phyloP scores from a whole-genome alignment of 2,329 filamentous ascomycete species.

The Sarocladium brachiariae region DNA sequence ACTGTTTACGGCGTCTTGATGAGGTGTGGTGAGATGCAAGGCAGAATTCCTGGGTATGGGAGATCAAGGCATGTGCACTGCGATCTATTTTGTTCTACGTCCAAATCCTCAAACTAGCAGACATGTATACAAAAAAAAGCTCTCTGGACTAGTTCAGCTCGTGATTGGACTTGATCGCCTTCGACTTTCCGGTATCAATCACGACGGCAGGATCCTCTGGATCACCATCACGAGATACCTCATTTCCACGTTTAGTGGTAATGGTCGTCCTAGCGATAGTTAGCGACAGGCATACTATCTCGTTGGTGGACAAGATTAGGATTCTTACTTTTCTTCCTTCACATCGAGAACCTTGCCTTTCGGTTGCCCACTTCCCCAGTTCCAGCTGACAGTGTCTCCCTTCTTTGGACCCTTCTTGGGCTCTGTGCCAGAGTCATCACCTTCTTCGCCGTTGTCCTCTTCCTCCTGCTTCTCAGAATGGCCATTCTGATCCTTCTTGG shows the following conservation, averaged over 20 bases:
- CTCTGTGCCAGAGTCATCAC: constrained; percentile 12
- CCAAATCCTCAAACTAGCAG: no score
- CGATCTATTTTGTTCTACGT: no score
- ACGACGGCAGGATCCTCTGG: constrained; percentile 36
- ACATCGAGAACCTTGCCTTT: constrained; percentile 38
- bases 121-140: not conserved
- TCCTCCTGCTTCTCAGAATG: constrained; percentile 8
- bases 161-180: constrained; percentile 33
- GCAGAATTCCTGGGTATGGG: no score
- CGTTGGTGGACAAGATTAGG: not conserved
- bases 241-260: constrained; percentile 33
- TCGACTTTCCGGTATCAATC: constrained; percentile 34
- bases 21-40: no score
- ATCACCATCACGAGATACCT: constrained; percentile 32
- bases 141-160: constrained; percentile 25
- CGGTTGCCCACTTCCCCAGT: constrained; percentile 36
- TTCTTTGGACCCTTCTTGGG: constrained; percentile 26
- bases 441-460: constrained; percentile 11
- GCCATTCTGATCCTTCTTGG: constrained; percentile 7
- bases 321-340: constrained; percentile 32
- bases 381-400: constrained; percentile 40
- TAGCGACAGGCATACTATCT: not conserved
- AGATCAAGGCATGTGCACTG: no score
- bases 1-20: no score
- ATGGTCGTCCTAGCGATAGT: constrained; percentile 27